Base-by-base conservation (phyloP, 148 eudicot species). In the Rheum nobile region DNA sequence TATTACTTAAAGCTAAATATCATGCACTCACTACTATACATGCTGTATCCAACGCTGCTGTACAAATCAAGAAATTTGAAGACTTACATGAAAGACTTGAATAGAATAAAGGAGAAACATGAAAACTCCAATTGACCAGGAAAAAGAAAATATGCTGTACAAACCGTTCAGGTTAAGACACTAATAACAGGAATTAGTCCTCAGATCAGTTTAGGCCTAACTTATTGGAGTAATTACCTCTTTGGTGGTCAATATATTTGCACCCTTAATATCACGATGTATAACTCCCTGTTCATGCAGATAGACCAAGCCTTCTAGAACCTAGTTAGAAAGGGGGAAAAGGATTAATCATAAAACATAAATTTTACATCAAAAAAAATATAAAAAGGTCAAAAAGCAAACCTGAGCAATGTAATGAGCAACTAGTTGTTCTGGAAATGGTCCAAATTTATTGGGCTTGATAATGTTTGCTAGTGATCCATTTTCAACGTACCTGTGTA, bases 261-360 rank as follows among this genome's bases (percentile, higher is more conserved):
- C 99, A 75, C 99, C 99, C 86, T 96, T 96, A 80, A 96, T 96
- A 84, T 96, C 99, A 28, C 99, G 91, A 86, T 96, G 99, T 82
- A 96, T 96, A 19, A 96, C 97, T 82, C 99, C 99, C 78, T 96
- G 99, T 77, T 96, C 99, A 48, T 96, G 99, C 73, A 96, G 89
- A 84, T 96, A 96, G 73, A 96, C 99, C 81, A 96, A 77, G 47
- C 99, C 99, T 89, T 96, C 99, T 90, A 96, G 77, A 74, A 92
- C 99, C 97, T 95, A 79, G 44, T 37, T 10, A 21, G 16, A 26
- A 32, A 48, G 31, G 71, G 35, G 50, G 29, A 67, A 21, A 50
- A 50, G 13, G 13, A 71, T 74, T 67, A 72, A 76, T 74, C 63
- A 76, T 41, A 43, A 38, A 29, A 73, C 73, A 22, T 29, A 43